Evolutionary conservation across 2,329 filamentous ascomycete genomes (phyloP).

Genomic region (Neonectria punicea): DNA sequence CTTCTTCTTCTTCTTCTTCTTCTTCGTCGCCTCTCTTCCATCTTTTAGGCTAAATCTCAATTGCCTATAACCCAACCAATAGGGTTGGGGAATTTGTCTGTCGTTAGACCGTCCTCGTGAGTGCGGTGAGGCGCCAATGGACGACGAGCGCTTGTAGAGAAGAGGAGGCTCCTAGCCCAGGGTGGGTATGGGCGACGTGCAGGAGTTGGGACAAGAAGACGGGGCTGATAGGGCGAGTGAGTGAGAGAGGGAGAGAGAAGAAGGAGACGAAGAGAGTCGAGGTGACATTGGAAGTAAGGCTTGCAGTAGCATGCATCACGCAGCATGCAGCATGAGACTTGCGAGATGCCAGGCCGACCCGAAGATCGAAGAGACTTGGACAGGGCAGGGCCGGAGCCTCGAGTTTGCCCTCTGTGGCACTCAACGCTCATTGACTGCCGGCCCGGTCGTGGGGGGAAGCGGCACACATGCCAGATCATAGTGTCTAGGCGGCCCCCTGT

Average conservation of each 20-base stretch:
- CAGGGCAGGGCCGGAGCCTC: not conserved
- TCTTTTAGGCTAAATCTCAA: conserved; percentile 38
- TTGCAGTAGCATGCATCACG: conserved; percentile 12
- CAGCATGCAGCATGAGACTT: conserved; percentile 1
- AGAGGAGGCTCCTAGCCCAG: conserved; percentile 14
- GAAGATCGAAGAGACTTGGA: not conserved
- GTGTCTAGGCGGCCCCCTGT: conserved; percentile 1
- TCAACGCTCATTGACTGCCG: conserved; percentile 11
- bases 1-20: not conserved
- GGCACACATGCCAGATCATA: not conserved
- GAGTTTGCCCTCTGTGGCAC: conserved; percentile 2
- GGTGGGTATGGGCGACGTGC: conserved; percentile 1
- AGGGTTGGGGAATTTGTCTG: conserved; percentile 14
- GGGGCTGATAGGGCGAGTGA: not conserved
- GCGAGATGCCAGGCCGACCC: conserved; percentile 9
- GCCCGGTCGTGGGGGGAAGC: conserved; percentile 18
- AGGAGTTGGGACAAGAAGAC: not conserved
- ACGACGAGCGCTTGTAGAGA: conserved; percentile 39
- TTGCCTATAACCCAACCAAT: conserved; percentile 35
- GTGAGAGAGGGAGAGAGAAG: not conserved
- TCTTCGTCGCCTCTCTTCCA: not conserved
- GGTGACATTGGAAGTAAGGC: not conserved
- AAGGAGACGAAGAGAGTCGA: not conserved
- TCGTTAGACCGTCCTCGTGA: conserved; percentile 27
- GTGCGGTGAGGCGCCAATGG: conserved; percentile 35